These are phyloP conservation scores for Herpetomonas samuelpessoai DNA, from an alignment of 208 protist genomes.

Conservation along the genomic window DNA sequence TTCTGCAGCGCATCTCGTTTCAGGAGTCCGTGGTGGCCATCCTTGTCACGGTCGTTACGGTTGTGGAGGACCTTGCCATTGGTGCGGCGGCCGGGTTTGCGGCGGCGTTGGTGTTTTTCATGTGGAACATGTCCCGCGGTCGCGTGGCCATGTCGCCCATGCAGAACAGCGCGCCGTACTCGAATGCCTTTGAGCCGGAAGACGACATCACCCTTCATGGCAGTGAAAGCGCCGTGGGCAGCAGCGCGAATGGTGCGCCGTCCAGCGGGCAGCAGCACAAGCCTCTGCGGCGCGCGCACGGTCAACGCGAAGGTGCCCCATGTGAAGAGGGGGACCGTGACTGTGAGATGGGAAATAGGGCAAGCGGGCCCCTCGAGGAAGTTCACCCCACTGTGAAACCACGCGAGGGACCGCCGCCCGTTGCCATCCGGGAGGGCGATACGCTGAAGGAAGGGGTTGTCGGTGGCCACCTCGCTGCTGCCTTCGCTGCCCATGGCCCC, in stretches of 20 bases:
- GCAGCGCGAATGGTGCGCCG: too few relatives aligned
- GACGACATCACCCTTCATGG: background rate
- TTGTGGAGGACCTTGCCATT: conserved; percentile 45
- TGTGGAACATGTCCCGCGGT: conserved; percentile 55
- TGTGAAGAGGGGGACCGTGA: background rate
- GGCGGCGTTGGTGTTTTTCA: conserved; percentile 47
- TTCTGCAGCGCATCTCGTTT: conserved; percentile 50
- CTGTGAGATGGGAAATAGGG: too few relatives aligned
- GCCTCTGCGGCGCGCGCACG: background rate
- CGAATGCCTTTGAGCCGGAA: background rate
- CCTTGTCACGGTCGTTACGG: conserved; percentile 51
- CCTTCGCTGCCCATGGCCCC: background rate
- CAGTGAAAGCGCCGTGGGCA: background rate
- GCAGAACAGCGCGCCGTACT: conserved; percentile 9
- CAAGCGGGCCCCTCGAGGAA: too few relatives aligned
- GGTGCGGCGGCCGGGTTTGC: conserved; percentile 38
- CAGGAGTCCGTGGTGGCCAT: conserved; percentile 52
- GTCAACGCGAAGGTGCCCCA: background rate
- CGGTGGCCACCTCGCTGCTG: background rate
- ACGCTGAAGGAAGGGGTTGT: background rate
- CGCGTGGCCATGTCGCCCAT: conserved; percentile 29
- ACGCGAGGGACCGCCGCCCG: too few relatives aligned
- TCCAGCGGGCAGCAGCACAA: background rate
- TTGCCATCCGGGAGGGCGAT: too few relatives aligned
- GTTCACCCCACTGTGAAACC: background rate